Conservation (phyloP, 2,329 filamentous ascomycete species). For the Dendrostoma leiphaemia region DNA sequence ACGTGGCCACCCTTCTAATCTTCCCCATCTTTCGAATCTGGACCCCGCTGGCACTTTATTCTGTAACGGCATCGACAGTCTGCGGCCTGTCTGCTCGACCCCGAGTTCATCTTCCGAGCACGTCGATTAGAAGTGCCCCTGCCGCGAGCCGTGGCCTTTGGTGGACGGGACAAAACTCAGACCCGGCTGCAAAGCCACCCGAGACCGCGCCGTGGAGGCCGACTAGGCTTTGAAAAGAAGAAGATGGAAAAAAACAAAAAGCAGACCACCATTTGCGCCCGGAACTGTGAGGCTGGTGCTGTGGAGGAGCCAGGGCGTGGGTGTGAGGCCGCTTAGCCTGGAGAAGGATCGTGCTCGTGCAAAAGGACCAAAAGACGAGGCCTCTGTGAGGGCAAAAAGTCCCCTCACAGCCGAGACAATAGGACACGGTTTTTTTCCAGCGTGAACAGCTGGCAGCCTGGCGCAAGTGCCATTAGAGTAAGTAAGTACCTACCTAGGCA, state of each 20-base stretch:
- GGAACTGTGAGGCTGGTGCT: slow-evolving; percentile 17
- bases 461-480: no score
- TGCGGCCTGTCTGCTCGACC: not conserved
- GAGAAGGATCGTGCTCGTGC: not conserved
- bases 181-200: not conserved
- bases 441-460: not conserved
- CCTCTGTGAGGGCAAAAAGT: not conserved
- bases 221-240: not conserved
- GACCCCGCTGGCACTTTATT: not conserved
- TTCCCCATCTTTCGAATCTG: no score
- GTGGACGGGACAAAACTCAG: not conserved
- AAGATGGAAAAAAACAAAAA: not conserved
- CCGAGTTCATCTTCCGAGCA: not conserved
- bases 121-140: not conserved
- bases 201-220: not conserved
- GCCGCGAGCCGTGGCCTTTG: not conserved
- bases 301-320: not conserved
- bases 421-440: not conserved
- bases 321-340: not conserved
- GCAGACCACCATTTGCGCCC: slow-evolving; percentile 18
- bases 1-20: not conserved
- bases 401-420: not conserved
- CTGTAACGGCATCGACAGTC: not conserved
- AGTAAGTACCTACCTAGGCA: no score
- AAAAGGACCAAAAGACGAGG: no score